Evolutionary conservation across 495 filamentous ascomycete genomes (phyloP), one percentile per base, ranked within the genome.

Genomic region (Corynascus novoguineensis): DNA sequence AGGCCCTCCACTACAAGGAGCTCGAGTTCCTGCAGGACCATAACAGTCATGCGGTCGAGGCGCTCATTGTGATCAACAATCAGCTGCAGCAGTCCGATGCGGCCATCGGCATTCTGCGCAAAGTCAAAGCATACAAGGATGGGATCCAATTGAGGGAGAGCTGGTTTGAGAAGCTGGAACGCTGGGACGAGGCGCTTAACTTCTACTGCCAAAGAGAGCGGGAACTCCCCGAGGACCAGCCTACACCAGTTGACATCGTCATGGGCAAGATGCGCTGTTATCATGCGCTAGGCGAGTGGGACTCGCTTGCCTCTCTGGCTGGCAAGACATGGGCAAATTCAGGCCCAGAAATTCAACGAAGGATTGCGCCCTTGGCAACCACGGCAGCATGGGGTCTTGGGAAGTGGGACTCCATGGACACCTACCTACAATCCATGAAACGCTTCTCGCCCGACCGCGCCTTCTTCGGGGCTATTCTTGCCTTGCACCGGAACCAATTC

Each of bases 181-280:
- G 93, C 49, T 98, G 95, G 95, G 93, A 98, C 62, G 93, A 98
- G 71, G 93, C 93, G n/a, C 78, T 98, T 58, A 81, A 83, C 50
- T 92, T 91, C 37, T 98, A 97, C 62, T 85, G 90, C 59, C 83
- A 88, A 57, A 85, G 90, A 17, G 80, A 83, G 55, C 81, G 85
- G 9, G 88, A 95, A 46, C 68, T 80, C 44, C 82, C 78, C 11
- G 79, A 80, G 9, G 77, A 79, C 32, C 67, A 73, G 35, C 81
- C 83, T 3, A 75, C 81, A 6, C 88, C 87, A 0, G 87, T 97
- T 59, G 92, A 97, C 52, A 85, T 97, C 32, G 92, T 92, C 5
- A 96, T 97, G 90, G 93, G 93, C 58, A 97, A 98, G 72, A 99
- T 99, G 93, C 86, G 95, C 17, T 99, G 93, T 81, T 74, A 97